Evolutionary conservation across 495 filamentous ascomycete genomes (phyloP), one percentile per base, ranked within the genome.

Genomic region (Xylaria scruposa): DNA sequence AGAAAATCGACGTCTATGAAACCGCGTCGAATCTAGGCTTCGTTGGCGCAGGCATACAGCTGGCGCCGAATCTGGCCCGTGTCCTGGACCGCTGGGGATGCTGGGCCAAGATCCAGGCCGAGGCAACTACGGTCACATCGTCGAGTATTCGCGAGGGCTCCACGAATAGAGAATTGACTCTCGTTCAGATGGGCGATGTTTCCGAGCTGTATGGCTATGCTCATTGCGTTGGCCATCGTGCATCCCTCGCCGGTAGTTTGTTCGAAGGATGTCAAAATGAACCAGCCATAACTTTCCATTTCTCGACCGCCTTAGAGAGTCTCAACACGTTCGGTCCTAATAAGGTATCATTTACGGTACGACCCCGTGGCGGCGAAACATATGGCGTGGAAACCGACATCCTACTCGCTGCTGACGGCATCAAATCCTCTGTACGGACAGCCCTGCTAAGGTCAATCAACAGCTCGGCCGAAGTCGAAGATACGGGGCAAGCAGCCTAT

Each of bases 401-500:
- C 12, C 78, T 97, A 21, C 85, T 95, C 12, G 91, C 86, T 13
- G 85, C 89, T 3, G 92, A 96, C 73, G 92, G 93, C 49, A 90
- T 95, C 79, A 94, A 93, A 80, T 89, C 86, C 70, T 67, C 80
- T 59, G 88, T 90, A 58, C 90, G 91, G 36, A 81, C 84, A 10
- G 82, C 85, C 49, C 89, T 95, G 85, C 86, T 94, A 19, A 81
- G 85, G 63, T 72, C 79, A 21, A 81, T 92, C 7, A 82, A 85
- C 70, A 81, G 88, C 73, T 72, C 84, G 10, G 87, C 87, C 31
- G 82, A 88, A 65, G 88, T 92, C 78, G 84, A 89, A 68, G 91
- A 94, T 76, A 94, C 90, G 42, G 85, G 91, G 40, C 90, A 95
- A 77, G 92, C 92, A 19, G 93, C 92, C n/a, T 95, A 94, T 85